These are phyloP conservation scores for Apiospora phragmitis DNA, from an alignment of 2,329 filamentous ascomycete genomes.

Conservation along the genomic window DNA sequence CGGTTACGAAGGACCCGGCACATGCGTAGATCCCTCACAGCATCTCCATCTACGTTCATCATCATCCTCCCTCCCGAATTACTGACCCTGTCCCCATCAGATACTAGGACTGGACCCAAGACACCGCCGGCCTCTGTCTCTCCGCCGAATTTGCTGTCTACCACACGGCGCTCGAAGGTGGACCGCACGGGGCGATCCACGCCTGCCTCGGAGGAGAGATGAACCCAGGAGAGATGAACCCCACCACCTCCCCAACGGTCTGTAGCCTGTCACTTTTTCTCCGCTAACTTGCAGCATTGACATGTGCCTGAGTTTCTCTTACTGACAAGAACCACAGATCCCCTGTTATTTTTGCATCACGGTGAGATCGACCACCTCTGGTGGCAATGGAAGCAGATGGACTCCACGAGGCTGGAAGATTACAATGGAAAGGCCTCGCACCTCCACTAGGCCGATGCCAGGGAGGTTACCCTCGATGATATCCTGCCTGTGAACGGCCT, in stretches of 20 bases:
- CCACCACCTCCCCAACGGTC: constrained; percentile 11
- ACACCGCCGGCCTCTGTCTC: constrained; percentile 25
- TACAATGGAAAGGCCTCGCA: constrained; percentile 1
- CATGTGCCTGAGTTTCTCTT: too few species aligned
- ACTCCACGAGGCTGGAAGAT: neutral
- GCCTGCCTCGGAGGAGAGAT: constrained; percentile 15
- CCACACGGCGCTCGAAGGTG: constrained; percentile 8
- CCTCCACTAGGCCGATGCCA: neutral
- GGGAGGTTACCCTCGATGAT: neutral
- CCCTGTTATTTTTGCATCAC: constrained; percentile 13
- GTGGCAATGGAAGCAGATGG: constrained; percentile 15
- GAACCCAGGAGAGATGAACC: constrained; percentile 17
- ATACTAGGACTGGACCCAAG: constrained; percentile 39
- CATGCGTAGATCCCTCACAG: neutral
- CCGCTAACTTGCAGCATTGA: too few species aligned
- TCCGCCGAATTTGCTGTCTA: constrained; percentile 16
- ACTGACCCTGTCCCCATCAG: neutral
- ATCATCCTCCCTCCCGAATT: too few species aligned
- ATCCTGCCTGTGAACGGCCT: neutral
- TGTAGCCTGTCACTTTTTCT: neutral
- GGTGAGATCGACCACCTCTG: constrained; percentile 11
- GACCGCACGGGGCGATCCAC: constrained; percentile 14
- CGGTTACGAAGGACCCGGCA: constrained; percentile 21
- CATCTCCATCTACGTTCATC: neutral
- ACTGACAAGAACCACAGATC: neutral